A percentile compares a stretch with the other conserved stretches of the same genome.
Conservation (phyloP, 495 filamentous ascomycete species). For the Lineolata rhizophorae region DNA sequence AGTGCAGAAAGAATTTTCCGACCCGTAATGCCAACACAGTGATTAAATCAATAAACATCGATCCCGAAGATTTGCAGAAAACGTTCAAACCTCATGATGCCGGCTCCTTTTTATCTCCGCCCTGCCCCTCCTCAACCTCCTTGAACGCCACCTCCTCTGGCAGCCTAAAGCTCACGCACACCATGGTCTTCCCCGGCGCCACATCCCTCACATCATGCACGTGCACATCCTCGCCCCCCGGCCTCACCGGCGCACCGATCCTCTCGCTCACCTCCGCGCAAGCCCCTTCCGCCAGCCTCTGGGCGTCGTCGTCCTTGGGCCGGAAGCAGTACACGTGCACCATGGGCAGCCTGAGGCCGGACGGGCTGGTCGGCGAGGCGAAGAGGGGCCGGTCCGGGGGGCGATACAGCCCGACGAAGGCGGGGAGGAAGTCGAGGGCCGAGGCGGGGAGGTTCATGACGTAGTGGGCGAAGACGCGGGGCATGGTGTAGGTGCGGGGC, state of each 20-base stretch:
- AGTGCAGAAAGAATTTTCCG: too few species aligned
- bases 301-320: conserved; percentile 48
- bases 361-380: conserved; percentile 12
- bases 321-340: conserved; percentile 77
- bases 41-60: too few species aligned
- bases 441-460: conserved; percentile 92
- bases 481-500: conserved; percentile 33
- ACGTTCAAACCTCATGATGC: too few species aligned
- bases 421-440: conserved; percentile 66
- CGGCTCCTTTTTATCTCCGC: too few species aligned
- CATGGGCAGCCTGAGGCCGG: conserved; percentile 39
- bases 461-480: conserved; percentile 58
- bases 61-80: too few species aligned
- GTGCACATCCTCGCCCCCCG: conserved; percentile 30
- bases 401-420: conserved; percentile 60
- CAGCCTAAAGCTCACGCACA: conserved; percentile 77
- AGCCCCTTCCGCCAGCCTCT: conserved; percentile 35
- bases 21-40: too few species aligned
- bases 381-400: conserved; percentile 1
- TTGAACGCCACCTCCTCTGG: conserved; percentile 67
- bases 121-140: too few species aligned
- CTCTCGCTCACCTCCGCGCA: conserved; percentile 43
- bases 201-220: conserved; percentile 72
- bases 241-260: conserved; percentile 36
- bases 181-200: conserved; percentile 87